Percentiles rank a stretch among this genome's conserved stretches.
Evolutionary conservation across 2,329 filamentous ascomycete species (phyloP).

Genomic region (Fusarium mangiferae): DNA sequence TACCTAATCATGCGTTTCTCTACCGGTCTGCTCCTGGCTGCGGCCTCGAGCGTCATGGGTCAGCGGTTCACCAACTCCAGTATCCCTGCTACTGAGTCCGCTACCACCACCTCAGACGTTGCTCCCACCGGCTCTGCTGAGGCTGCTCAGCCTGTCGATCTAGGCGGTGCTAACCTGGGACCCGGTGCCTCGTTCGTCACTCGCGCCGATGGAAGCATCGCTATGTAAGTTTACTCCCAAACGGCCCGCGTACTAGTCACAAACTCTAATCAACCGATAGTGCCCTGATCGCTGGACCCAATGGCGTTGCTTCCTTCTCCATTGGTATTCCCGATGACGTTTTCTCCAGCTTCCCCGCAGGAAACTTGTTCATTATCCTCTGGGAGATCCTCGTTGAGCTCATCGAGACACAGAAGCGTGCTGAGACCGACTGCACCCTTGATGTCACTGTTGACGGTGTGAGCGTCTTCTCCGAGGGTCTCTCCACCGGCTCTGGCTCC

Average conservation of each 20-base stretch:
- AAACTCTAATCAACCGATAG: background rate
- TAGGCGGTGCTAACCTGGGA: background rate
- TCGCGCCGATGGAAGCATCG: background rate
- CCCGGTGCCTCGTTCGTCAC: background rate
- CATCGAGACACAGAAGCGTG: background rate
- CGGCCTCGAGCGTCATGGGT: conserved; percentile 23
- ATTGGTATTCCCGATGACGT: background rate
- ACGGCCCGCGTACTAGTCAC: rapidly evolving
- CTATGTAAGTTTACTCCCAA: background rate
- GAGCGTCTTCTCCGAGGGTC: background rate
- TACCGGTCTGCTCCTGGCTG: conserved; percentile 12
- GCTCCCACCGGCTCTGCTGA: background rate
- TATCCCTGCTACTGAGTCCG: background rate
- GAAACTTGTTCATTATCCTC: conserved; percentile 5
- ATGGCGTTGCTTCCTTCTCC: background rate
- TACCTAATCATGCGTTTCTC: conserved; percentile 30
- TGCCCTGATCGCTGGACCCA: background rate
- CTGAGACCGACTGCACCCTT: background rate
- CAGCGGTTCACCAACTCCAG: conserved; percentile 36
- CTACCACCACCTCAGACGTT: background rate
- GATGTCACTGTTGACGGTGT: background rate
- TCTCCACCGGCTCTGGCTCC: background rate
- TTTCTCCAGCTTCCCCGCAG: background rate
- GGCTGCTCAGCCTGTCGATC: background rate
- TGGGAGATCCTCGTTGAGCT: background rate